These are phyloP conservation scores for Chrysoporthe deuterocubensis DNA, from an alignment of 2,329 filamentous ascomycete species.

Conservation along the genomic window DNA sequence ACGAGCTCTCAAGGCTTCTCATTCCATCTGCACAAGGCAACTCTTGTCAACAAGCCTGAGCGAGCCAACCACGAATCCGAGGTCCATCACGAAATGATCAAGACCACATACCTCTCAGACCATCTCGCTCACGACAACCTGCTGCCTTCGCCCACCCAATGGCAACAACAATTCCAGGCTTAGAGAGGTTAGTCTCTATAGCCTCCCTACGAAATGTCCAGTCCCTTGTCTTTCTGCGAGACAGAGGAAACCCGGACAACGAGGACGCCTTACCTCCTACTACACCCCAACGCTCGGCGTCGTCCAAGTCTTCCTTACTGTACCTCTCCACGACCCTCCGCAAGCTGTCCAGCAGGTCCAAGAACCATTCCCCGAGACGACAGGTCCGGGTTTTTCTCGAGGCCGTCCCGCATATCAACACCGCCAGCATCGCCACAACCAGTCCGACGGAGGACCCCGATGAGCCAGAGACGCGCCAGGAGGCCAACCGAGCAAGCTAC, in stretches of 20 bases:
- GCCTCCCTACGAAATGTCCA: not conserved
- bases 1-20: not conserved
- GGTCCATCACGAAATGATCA: not conserved
- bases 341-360: not conserved
- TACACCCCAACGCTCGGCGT: not conserved
- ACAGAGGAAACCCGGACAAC: not conserved
- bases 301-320: not conserved
- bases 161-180: not conserved
- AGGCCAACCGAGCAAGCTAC: not conserved
- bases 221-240: not conserved
- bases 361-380: not conserved
- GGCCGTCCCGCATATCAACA: not conserved
- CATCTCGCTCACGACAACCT: not conserved
- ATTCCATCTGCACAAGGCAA: not conserved
- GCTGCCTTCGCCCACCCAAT: no score
- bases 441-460: not conserved
- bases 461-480: not conserved
- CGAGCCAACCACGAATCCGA: not conserved
- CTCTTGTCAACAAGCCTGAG: not conserved
- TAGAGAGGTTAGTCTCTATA: not conserved
- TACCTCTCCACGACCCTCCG: not conserved
- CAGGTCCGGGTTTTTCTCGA: not conserved
- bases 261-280: not conserved
- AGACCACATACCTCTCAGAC: not conserved
- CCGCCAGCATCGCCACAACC: not conserved